Conservation (phyloP, 371 early-diverging fungal species). For the Saksenaea oblongispora region DNA sequence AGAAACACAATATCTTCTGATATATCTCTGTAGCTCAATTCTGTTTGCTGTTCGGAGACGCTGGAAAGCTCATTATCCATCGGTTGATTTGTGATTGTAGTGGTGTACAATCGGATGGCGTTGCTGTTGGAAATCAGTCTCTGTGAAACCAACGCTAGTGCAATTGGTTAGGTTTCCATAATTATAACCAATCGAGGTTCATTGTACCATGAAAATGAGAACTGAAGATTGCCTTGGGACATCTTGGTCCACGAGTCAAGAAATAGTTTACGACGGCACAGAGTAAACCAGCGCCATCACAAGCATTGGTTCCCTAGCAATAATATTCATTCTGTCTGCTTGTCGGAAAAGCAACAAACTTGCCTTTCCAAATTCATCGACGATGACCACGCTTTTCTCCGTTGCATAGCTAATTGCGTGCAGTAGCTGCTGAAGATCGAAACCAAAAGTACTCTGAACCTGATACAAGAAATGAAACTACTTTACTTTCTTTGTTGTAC, state of each 20-base stretch:
- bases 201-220: slow-evolving; percentile 69
- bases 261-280: slow-evolving; percentile 59
- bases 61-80: background rate
- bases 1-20: slow-evolving; percentile 50
- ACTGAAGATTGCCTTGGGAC: slow-evolving; percentile 55
- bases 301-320: slow-evolving; percentile 37
- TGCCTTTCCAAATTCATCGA: slow-evolving; percentile 68
- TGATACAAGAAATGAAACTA: slow-evolving; percentile 13
- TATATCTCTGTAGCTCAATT: background rate
- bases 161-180: background rate
- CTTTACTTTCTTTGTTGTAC: background rate
- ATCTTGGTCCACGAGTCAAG: slow-evolving; percentile 30
- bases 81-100: slow-evolving; percentile 26
- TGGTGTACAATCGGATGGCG: slow-evolving; percentile 24
- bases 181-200: background rate
- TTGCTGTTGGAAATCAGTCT: background rate
- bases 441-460: slow-evolving; percentile 73
- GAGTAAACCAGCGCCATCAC: slow-evolving; percentile 66
- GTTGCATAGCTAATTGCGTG: slow-evolving; percentile 57
- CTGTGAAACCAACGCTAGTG: slow-evolving; percentile 6
- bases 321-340: background rate
- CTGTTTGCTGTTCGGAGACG: slow-evolving; percentile 28
- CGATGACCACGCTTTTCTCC: slow-evolving; percentile 52
- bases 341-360: background rate
- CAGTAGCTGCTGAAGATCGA: slow-evolving; percentile 69